phyloP scores from a whole-genome alignment of 1,284 basidiomycete species.

The Malassezia nana region DNA sequence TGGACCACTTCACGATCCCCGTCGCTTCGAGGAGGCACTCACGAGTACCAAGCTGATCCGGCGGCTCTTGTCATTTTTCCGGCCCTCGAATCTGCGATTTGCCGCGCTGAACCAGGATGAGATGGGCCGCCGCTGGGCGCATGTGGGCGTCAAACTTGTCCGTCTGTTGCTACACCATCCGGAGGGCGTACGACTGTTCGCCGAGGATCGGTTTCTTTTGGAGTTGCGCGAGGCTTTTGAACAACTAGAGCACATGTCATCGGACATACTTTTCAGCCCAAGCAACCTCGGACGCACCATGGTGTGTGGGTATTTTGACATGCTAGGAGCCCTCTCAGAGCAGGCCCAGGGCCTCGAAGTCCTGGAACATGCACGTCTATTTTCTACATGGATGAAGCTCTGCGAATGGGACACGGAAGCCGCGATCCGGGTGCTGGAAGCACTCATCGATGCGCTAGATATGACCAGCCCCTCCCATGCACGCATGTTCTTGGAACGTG shows the following conservation, averaged over 20 bases:
- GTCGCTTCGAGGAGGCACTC: conserved; percentile 90
- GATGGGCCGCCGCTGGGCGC: conserved; percentile 43
- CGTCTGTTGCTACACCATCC: conserved; percentile 70
- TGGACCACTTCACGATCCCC: conserved; percentile 79
- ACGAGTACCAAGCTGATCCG: conserved; percentile 78
- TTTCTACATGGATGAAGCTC: conserved; percentile 87
- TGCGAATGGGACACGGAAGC: conserved; percentile 59
- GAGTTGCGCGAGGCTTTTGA: conserved; percentile 80
- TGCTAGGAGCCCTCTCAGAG: conserved; percentile 82
- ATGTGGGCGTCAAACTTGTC: conserved; percentile 59
- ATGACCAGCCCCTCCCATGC: conserved; percentile 35
- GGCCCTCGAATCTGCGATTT: conserved; percentile 77
- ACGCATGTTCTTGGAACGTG: conserved; percentile 68
- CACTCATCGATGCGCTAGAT: conserved; percentile 54
- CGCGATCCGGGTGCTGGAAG: not conserved
- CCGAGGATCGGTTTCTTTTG: conserved; percentile 74
- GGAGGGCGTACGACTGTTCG: conserved; percentile 73
- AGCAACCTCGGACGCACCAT: conserved; percentile 71
- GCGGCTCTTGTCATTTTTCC: conserved; percentile 79
- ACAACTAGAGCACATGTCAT: conserved; percentile 55
- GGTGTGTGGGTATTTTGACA: conserved; percentile 86
- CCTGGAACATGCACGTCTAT: conserved; percentile 80
- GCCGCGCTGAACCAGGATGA: conserved; percentile 63
- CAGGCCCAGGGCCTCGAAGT: conserved; percentile 76
- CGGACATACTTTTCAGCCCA: conserved; percentile 71